Percentiles rank a stretch among this genome's conserved stretches.
phyloP scores from a whole-genome alignment of 495 filamentous ascomycete species.

The Podospora australis region DNA sequence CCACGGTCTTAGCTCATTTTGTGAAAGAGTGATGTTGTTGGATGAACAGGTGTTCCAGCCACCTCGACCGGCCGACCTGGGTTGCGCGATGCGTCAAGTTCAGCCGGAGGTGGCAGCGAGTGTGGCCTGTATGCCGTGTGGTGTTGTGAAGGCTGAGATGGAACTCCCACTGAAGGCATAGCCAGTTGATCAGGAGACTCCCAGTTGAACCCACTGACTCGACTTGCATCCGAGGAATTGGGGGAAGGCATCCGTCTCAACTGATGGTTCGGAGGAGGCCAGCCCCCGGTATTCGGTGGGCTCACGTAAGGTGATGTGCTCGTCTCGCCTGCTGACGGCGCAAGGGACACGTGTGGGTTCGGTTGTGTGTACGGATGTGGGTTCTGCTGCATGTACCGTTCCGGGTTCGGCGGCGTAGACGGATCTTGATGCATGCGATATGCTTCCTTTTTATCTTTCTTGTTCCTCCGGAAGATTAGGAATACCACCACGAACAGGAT shows the following conservation, averaged over 20 bases:
- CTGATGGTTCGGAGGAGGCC: constrained; percentile 15
- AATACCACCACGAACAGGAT: constrained; percentile 15
- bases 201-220: constrained; percentile 25
- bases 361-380: no score
- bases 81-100: background rate
- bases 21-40: no score
- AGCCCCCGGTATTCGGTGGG: constrained; percentile 7
- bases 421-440: constrained; percentile 27
- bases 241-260: constrained; percentile 13
- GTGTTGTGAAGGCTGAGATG: background rate
- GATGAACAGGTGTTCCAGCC: background rate
- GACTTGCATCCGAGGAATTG: constrained; percentile 2
- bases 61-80: background rate
- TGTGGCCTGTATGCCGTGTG: background rate
- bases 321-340: constrained; percentile 6
- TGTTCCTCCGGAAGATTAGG: constrained; percentile 20
- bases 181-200: constrained; percentile 25
- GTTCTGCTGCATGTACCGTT: no score
- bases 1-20: no score
- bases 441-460: constrained; percentile 21
- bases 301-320: constrained; percentile 5
- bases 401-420: background rate
- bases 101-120: background rate
- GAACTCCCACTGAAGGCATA: background rate
- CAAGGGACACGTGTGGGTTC: constrained; percentile 10